Percentiles rank a stretch among this genome's conserved stretches.
These are phyloP conservation scores for Glebionis coronaria DNA, from an alignment of 129 eudicot genomes.

Conservation along the genomic window DNA sequence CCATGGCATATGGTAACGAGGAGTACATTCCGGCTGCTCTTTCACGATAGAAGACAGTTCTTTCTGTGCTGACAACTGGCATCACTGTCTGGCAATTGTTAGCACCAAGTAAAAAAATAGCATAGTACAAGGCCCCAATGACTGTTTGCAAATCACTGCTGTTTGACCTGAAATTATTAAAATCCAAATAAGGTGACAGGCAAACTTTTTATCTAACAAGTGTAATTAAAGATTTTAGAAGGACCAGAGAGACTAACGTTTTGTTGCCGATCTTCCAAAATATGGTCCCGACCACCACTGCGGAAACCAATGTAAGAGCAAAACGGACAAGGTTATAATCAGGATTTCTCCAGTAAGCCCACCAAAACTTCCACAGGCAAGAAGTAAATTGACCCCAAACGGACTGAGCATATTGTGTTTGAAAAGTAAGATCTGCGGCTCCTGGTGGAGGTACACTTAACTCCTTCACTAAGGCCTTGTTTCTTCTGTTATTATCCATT, in stretches of 20 bases:
- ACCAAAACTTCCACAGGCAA: conserved; percentile 74
- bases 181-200: conserved; percentile 8
- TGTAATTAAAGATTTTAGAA: not conserved
- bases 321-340: conserved; percentile 68
- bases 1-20: conserved; percentile 59
- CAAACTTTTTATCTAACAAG: not conserved
- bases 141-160: conserved; percentile 37
- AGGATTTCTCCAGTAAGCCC: conserved; percentile 90
- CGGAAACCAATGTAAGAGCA: conserved; percentile 57
- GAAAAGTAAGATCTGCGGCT: conserved; percentile 50
- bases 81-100: conserved; percentile 53
- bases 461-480: conserved; percentile 64
- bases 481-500: conserved; percentile 20
- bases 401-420: conserved; percentile 54
- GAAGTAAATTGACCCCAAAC: conserved; percentile 61
- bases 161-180: conserved; percentile 34
- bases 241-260: conserved; percentile 32
- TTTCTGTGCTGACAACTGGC: conserved; percentile 58
- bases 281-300: conserved; percentile 58
- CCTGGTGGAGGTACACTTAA: conserved; percentile 56
- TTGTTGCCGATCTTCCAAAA: conserved; percentile 70
- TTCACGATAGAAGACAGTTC: conserved; percentile 64
- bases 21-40: conserved; percentile 73
- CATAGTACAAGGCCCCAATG: conserved; percentile 57
- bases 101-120: conserved; percentile 55